Percentiles rank a stretch among this genome's conserved stretches.
Conservation (phyloP, 331 rosid genomes). For the Pyracantha coccinea region DNA sequence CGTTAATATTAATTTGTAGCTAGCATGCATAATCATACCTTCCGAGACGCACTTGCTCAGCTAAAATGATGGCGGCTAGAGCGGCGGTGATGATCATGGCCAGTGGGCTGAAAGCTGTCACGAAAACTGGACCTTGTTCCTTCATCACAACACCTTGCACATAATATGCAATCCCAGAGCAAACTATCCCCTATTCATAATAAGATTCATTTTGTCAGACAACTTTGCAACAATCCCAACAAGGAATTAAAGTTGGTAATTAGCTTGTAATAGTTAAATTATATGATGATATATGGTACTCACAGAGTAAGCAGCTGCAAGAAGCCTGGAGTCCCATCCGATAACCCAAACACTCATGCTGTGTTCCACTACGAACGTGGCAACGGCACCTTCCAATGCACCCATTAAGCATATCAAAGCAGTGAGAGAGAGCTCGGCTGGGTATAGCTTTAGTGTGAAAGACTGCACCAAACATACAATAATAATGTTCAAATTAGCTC, state of each 20-base stretch:
- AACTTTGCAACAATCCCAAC: background rate
- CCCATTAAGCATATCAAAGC: slow-evolving; percentile 76
- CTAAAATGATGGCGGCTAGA: slow-evolving; percentile 57
- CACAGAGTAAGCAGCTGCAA: slow-evolving; percentile 87
- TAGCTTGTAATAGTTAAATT: background rate
- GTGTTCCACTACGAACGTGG: slow-evolving; percentile 50
- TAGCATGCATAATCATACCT: slow-evolving; percentile 30
- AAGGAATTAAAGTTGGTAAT: background rate
- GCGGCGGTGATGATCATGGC: slow-evolving; percentile 84
- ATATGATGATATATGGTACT: slow-evolving; percentile 11
- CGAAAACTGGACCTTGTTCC: slow-evolving; percentile 82
- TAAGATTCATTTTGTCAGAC: background rate
- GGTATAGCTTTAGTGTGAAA: slow-evolving; percentile 72
- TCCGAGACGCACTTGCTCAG: slow-evolving; percentile 71
- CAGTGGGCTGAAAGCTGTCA: slow-evolving; percentile 79
- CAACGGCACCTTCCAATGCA: slow-evolving; percentile 59
- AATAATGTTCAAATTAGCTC: background rate
- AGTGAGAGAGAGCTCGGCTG: slow-evolving; percentile 78
- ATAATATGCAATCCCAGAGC: slow-evolving; percentile 86
- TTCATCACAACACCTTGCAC: slow-evolving; percentile 72
- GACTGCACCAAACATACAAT: slow-evolving; percentile 31
- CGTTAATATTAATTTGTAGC: background rate
- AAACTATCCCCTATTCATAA: slow-evolving; percentile 53
- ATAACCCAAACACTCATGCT: slow-evolving; percentile 62
- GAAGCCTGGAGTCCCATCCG: slow-evolving; percentile 83